A percentile compares a stretch with the other conserved stretches of the same genome.
Conservation (phyloP, 2,329 filamentous ascomycete genomes). For the Exophiala xenobiotica region DNA sequence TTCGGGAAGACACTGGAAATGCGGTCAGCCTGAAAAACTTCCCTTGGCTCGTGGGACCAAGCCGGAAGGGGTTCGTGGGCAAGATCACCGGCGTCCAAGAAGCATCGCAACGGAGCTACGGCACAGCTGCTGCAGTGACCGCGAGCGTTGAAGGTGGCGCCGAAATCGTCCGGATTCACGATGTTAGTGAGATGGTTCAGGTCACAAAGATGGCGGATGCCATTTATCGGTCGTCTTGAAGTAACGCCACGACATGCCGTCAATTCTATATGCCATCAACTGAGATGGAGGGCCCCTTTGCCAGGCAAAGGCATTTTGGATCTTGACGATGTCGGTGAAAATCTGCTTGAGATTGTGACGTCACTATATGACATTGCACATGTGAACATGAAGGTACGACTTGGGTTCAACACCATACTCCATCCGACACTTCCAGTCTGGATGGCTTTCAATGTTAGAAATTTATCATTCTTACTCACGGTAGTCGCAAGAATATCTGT, state of each 20-base stretch:
- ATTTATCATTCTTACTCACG: conserved; percentile 5
- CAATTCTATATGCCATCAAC: neutral
- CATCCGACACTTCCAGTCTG: too few relatives aligned
- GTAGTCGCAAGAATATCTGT: neutral
- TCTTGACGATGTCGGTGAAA: too few relatives aligned
- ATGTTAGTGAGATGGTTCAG: conserved; percentile 80
- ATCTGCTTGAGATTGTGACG: too few relatives aligned
- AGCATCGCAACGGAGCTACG: conserved; percentile 71
- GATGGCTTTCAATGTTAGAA: conserved; percentile 1
- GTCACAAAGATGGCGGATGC: conserved; percentile 88
- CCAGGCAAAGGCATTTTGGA: too few relatives aligned
- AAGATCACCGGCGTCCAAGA: conserved; percentile 72
- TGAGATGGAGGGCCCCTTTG: too few relatives aligned
- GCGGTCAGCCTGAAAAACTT: conserved; percentile 62
- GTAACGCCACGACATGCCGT: neutral
- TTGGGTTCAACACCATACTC: too few relatives aligned
- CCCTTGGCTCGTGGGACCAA: conserved; percentile 87
- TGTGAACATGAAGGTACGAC: too few relatives aligned
- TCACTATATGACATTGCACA: too few relatives aligned
- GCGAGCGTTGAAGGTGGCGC: conserved; percentile 84
- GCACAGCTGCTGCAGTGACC: conserved; percentile 83
- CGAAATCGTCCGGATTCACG: conserved; percentile 89
- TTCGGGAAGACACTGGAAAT: conserved; percentile 65
- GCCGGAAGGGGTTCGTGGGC: conserved; percentile 87
- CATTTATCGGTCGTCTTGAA: conserved; percentile 63